These are phyloP conservation scores for Musa itinerans DNA, from an alignment of 176 grass and related monocot species.

Conservation along the genomic window DNA sequence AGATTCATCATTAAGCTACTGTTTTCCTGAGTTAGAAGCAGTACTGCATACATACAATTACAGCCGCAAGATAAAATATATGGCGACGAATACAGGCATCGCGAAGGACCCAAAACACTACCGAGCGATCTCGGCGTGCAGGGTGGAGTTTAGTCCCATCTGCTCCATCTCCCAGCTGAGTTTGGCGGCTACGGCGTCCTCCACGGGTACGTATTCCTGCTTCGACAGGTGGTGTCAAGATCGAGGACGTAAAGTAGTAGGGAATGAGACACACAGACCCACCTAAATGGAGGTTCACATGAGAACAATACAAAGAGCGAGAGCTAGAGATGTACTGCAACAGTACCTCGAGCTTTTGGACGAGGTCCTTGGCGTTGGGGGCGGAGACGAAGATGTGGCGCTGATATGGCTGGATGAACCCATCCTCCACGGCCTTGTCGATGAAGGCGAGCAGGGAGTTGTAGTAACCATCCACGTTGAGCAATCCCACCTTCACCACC, in stretches of 20 bases:
- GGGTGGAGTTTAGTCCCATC: conserved; percentile 41
- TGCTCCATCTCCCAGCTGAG: conserved; percentile 72
- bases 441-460: conserved; percentile 82
- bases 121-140: conserved; percentile 46
- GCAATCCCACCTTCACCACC: conserved; percentile 61
- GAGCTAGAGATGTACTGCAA: neutral
- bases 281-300: neutral
- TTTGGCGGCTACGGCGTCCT: conserved; percentile 45
- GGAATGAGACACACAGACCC: neutral
- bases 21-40: neutral
- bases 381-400: conserved; percentile 84
- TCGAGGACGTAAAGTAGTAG: neutral
- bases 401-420: conserved; percentile 75
- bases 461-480: conserved; percentile 98
- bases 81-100: conserved; percentile 1
- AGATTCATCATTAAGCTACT: too few relatives aligned
- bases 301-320: neutral
- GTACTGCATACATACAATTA: neutral
- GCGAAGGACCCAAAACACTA: conserved; percentile 18
- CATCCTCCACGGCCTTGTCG: conserved; percentile 95
- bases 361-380: conserved; percentile 49
- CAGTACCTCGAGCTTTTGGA: conserved; percentile 83
- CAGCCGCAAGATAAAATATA: neutral
- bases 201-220: conserved; percentile 58
- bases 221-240: too few relatives aligned